These are phyloP conservation scores for Cornus kousa DNA, from an alignment of 148 eudicot genomes.

Conservation along the genomic window DNA sequence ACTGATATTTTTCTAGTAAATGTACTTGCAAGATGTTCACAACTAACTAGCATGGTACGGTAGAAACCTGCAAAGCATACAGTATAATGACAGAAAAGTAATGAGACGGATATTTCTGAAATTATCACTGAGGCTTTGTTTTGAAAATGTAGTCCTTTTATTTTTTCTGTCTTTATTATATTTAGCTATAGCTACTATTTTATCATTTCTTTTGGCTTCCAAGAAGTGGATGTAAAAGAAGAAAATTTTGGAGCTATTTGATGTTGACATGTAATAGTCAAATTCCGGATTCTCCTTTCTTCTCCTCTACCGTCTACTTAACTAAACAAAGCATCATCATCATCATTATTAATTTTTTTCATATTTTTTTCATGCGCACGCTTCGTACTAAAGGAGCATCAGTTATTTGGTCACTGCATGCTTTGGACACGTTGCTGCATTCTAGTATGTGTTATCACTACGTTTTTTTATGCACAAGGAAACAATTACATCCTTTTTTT, in stretches of 20 bases:
- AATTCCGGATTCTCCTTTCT: background rate
- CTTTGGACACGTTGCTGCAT: background rate
- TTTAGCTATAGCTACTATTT: no score
- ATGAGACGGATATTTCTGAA: no score
- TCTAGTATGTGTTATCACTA: background rate
- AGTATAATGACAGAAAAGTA: no score
- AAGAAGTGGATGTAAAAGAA: no score
- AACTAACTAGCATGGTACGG: no score
- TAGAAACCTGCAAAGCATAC: no score
- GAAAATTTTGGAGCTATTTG: constrained; percentile 1
- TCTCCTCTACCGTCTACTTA: background rate
- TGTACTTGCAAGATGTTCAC: no score
- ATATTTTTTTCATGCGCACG: background rate
- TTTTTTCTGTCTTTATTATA: background rate
- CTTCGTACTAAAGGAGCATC: background rate
- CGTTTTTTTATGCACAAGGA: background rate
- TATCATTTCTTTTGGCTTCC: constrained; percentile 6
- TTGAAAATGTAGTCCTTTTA: no score
- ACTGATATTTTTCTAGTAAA: no score
- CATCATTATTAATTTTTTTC: no score
- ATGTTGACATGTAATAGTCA: background rate
- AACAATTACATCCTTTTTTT: no score
- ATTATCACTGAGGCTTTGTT: no score
- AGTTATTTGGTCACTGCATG: background rate
- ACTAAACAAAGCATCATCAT: background rate